phyloP scores from a whole-genome alignment of 179 eudicot genomes.

The Beta lomatogona region DNA sequence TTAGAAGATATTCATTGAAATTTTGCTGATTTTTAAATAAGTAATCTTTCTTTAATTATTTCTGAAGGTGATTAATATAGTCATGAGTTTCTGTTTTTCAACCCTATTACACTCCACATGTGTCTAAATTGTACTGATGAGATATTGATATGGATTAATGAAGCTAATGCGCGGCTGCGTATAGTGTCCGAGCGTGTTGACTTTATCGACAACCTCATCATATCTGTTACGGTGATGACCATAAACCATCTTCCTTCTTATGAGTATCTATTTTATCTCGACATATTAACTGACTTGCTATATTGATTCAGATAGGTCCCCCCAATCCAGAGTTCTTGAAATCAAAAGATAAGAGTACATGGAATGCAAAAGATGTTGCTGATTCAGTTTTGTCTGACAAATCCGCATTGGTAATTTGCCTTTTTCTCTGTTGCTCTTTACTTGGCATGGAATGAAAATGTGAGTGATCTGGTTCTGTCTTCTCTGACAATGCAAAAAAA shows the following conservation, averaged over 20 bases:
- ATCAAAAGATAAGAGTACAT: conserved; percentile 73
- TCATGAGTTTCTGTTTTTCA: neutral
- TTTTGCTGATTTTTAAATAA: too few species aligned
- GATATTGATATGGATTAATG: conserved; percentile 28
- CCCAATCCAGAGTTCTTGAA: conserved; percentile 78
- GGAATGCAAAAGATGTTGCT: conserved; percentile 84
- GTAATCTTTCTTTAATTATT: neutral
- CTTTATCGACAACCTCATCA: conserved; percentile 76
- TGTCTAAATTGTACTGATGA: conserved; percentile 22
- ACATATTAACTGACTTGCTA: conserved; percentile 23
- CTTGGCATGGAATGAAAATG: neutral
- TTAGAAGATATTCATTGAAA: neutral
- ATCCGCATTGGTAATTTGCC: conserved; percentile 71
- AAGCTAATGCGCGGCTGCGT: conserved; percentile 97
- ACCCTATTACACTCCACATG: neutral
- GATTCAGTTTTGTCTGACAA: conserved; percentile 90
- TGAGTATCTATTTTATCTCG: neutral
- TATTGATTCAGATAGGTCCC: conserved; percentile 89
- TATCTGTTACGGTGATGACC: conserved; percentile 79
- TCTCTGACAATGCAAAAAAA: neutral
- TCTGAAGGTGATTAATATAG: neutral
- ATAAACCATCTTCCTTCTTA: conserved; percentile 12
- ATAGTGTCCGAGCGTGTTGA: conserved; percentile 98
- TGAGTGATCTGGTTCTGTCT: neutral
- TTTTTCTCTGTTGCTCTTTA: neutral